Evolutionary conservation across 2,329 filamentous ascomycete genomes (phyloP), one percentile per base, ranked within the genome.

Genomic region (Sarocladium brachiariae): DNA sequence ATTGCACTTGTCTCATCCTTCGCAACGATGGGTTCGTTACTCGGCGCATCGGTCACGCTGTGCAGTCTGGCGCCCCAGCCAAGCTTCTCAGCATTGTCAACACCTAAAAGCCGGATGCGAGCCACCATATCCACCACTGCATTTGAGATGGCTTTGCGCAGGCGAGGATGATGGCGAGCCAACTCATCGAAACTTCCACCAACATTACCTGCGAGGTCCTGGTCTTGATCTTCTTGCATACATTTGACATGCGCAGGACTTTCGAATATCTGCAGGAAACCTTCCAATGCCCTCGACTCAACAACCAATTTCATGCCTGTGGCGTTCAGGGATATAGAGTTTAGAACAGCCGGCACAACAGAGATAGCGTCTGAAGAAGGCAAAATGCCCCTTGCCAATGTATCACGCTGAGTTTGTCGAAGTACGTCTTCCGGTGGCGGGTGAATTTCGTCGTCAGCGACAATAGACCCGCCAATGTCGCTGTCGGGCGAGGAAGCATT

Each of bases 231-330:
- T 33, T 75, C 73, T 55, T 88, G 83, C 76, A 99, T 83, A 55
- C 85, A 86, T 58, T 87, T 88, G 52, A 99, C 83, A 67, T 99
- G 95, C 14, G 83, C 78, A 2, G 90, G 84, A 57, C 89, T 97
- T 66, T 96, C 89, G 57, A 99, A 99, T n/a, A 97, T 89, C 63
- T 96, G 89, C 56, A 99, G 86, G 64, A 91, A 97, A 58, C 83
- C 87, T 51, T 91, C 84, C 39, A 99, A 76, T 2, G 89, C 91
- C 52, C 82, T 77, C 0, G 91, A 96, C 0, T 83, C 79, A 52
- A 89, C 83, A 59, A 99, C 95, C 63, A 96, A 78, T 59, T 87
- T 86, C 75, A 96, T 86, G 8, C 93, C 93, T 24, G 81, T 76
- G 55, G 88, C 86, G 59, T 96, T 96, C 51, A 99, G 71, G 58